These are phyloP conservation scores for Calonectria pteridis DNA, from an alignment of 2,329 filamentous ascomycete species.

Conservation along the genomic window DNA sequence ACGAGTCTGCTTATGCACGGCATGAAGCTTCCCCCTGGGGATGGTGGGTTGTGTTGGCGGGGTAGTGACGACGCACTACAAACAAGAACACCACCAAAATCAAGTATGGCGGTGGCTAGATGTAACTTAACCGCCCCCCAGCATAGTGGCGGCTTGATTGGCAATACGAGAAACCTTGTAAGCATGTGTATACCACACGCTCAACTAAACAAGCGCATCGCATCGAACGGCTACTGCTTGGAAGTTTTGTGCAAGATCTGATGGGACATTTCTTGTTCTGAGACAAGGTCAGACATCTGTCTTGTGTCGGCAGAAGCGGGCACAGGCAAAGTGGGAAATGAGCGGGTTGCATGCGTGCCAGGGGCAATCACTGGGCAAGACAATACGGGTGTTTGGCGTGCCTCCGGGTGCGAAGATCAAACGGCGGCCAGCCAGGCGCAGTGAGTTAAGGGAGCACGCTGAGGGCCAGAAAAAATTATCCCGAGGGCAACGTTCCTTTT, in stretches of 20 bases:
- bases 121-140: neutral
- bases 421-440: neutral
- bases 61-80: neutral
- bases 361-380: neutral
- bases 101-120: neutral
- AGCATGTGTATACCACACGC: neutral
- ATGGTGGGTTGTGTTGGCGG: neutral
- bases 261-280: neutral
- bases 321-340: neutral
- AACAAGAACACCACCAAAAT: neutral
- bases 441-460: neutral
- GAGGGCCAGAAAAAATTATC: neutral
- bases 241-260: neutral
- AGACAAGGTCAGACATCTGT: neutral
- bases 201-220: neutral
- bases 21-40: neutral
- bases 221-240: neutral
- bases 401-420: neutral
- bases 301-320: neutral
- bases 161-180: neutral
- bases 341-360: neutral
- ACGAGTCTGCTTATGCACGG: neutral
- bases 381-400: neutral
- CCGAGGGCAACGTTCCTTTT: neutral
- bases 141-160: neutral